A percentile compares a stretch with the other conserved stretches of the same genome.
Evolutionary conservation across 768 basidiomycete species (phyloP).

Genomic region (Amanita rubescens): DNA sequence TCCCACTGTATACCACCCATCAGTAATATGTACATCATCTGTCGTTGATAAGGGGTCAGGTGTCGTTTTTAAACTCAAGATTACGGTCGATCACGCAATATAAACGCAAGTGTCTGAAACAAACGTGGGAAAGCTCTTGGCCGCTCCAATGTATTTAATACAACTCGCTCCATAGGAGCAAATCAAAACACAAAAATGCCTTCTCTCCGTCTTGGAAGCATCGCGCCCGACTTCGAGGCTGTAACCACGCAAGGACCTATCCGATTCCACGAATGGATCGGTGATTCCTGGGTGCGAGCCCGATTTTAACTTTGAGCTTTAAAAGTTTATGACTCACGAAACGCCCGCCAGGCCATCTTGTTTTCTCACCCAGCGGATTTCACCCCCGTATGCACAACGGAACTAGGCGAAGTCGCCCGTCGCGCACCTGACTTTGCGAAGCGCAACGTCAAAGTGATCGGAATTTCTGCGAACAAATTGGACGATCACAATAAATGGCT

Average conservation of each 20-base stretch:
- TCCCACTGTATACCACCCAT: slow-evolving; percentile 4
- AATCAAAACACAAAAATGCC: slow-evolving; percentile 24
- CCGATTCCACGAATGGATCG: slow-evolving; percentile 92
- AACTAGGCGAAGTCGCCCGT: slow-evolving; percentile 92
- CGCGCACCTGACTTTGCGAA: slow-evolving; percentile 77
- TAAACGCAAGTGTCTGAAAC: slow-evolving; percentile 25
- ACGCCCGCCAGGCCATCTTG: slow-evolving; percentile 56
- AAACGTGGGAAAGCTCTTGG: slow-evolving; percentile 60
- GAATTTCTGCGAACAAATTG: slow-evolving; percentile 87
- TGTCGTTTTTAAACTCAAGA: too few species aligned
- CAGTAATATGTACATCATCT: background rate
- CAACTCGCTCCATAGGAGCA: background rate
- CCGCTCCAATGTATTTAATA: slow-evolving; percentile 10
- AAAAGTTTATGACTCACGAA: background rate
- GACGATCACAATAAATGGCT: slow-evolving; percentile 85
- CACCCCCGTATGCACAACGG: slow-evolving; percentile 94
- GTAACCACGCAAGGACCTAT: slow-evolving; percentile 82
- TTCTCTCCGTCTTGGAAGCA: slow-evolving; percentile 75
- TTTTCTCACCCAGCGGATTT: slow-evolving; percentile 96
- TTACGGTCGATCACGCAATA: slow-evolving; percentile 34
- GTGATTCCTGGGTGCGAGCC: slow-evolving; percentile 80
- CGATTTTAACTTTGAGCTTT: too few species aligned
- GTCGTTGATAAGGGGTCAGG: background rate
- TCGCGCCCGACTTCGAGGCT: slow-evolving; percentile 88
- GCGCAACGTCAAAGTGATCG: slow-evolving; percentile 89